Evolutionary conservation across 148 eudicot species (phyloP).

Genomic region (Vaccinium darrowii): DNA sequence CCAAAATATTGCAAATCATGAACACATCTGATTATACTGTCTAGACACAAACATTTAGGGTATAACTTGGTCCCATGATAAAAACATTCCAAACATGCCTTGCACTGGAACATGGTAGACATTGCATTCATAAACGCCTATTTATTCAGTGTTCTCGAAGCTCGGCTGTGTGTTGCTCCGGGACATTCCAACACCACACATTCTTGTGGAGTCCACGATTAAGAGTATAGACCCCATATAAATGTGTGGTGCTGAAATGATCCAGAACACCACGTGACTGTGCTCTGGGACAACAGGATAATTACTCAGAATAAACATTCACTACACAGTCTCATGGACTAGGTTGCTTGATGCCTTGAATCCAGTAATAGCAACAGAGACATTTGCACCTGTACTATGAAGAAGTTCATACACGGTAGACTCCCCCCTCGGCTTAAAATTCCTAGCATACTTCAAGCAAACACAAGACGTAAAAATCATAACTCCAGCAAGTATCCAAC

Average conservation of each 20-base stretch:
- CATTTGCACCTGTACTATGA: slow-evolving; percentile 26
- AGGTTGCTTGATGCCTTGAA: slow-evolving; percentile 34
- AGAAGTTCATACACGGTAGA: slow-evolving; percentile 41
- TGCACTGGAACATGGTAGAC: background rate
- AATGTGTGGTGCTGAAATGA: no score
- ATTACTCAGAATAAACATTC: no score
- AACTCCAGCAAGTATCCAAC: slow-evolving; percentile 83
- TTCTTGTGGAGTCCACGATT: no score
- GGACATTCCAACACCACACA: no score
- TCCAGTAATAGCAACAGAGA: slow-evolving; percentile 28
- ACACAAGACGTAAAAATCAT: slow-evolving; percentile 39
- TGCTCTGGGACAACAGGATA: no score
- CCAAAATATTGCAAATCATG: background rate
- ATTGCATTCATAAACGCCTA: background rate
- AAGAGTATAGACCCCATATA: no score
- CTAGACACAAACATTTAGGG: background rate
- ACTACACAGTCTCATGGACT: background rate
- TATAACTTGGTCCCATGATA: background rate
- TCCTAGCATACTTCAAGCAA: slow-evolving; percentile 39
- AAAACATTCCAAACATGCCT: slow-evolving; percentile 1
- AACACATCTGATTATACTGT: background rate
- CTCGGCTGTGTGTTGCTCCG: no score
- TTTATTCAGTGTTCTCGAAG: no score
- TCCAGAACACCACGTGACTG: no score
- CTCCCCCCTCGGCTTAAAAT: slow-evolving; percentile 25